These are phyloP conservation scores for Globisporangium orthogonon DNA, from an alignment of 352 stramenopile genomes.

Conservation along the genomic window DNA sequence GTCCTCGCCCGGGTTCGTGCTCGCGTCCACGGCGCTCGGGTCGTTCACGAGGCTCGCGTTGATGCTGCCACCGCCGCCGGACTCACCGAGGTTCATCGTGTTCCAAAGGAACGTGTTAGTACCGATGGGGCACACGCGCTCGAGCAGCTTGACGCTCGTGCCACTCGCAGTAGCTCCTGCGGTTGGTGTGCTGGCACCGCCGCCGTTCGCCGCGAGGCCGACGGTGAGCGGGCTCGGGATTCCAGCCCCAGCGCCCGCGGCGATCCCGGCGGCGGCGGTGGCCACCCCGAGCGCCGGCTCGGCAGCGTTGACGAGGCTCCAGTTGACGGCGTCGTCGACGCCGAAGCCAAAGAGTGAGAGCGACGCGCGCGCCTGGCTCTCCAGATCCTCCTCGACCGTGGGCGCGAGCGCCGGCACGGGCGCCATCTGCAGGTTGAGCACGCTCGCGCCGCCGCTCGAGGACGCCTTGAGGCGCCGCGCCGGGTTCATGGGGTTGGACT, in stretches of 20 bases:
- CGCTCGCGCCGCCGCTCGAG: constrained; percentile 9
- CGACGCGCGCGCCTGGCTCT: constrained; percentile 51
- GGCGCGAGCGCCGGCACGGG: constrained; percentile 22
- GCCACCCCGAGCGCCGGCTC: constrained; percentile 3
- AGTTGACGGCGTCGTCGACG: constrained; percentile 43
- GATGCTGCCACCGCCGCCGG: constrained; percentile 13
- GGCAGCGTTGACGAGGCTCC: constrained; percentile 33
- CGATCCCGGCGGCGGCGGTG: neutral
- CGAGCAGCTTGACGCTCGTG: constrained; percentile 30
- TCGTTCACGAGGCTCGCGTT: constrained; percentile 6
- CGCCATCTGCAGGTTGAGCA: constrained; percentile 31
- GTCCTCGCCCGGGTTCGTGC: constrained; percentile 12
- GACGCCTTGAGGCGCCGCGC: constrained; percentile 12
- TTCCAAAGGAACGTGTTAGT: constrained; percentile 60
- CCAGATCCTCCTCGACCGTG: constrained; percentile 46
- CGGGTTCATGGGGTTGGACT: constrained; percentile 20
- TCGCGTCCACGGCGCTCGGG: constrained; percentile 1
- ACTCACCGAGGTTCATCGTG: constrained; percentile 43
- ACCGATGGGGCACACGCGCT: constrained; percentile 59
- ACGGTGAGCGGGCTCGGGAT: neutral
- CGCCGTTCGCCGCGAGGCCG: neutral
- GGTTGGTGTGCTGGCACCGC: neutral
- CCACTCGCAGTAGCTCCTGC: constrained; percentile 9
- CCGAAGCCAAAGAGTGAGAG: constrained; percentile 75
- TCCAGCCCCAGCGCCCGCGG: too few species aligned